Evolutionary conservation across 2,329 filamentous ascomycete genomes (phyloP), one percentile per base, ranked within the genome.

Genomic region (Lasiodiplodia sp.): DNA sequence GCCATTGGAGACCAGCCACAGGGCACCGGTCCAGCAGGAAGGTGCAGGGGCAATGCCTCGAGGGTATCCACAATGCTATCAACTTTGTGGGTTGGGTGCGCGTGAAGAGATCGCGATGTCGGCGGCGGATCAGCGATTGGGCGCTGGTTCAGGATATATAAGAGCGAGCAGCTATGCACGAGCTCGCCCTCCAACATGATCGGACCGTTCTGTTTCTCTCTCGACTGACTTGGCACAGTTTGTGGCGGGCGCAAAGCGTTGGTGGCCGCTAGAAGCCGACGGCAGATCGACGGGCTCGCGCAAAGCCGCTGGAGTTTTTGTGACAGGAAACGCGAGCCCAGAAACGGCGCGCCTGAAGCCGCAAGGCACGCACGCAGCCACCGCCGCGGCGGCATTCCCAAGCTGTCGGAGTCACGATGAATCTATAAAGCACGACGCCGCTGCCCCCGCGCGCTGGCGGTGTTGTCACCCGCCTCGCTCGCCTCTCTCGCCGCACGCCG

Each of bases 221-320:
- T 51, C 16, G 25, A 56, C 52, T 34, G 52, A 56, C 52, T 16
- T 56, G 52, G 31, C 52, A 56, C 28, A 56, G 38, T 28, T 28
- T 16, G 52, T 31, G 28, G 52, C 52, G 16, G 53, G 53, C 53
- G 31, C 18, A 31, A 38, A 31, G 53, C 28, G 34, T 31, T 18
- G 53, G 21, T 3, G 53, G 10, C 28, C 53, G 55, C 58, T 51
- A 40, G 58, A 49, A 58, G 21, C 38, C 34, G 55, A 40, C 55
- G 55, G 57, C 25, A 23, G 58, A 63, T 63, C 47, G 40, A 44
- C 58, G 25, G 5, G 40, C 58, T 51, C 58, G 58, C 58, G 58
- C 58, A 63, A 63, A 63, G 58, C 58, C 58, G 58, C 58, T 37
- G 34, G 21, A 16, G 10, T 28, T 11, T 16, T 34, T 51, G 58